Conservation (phyloP, 129 eudicot species). For the Helianthus tuberosus region DNA sequence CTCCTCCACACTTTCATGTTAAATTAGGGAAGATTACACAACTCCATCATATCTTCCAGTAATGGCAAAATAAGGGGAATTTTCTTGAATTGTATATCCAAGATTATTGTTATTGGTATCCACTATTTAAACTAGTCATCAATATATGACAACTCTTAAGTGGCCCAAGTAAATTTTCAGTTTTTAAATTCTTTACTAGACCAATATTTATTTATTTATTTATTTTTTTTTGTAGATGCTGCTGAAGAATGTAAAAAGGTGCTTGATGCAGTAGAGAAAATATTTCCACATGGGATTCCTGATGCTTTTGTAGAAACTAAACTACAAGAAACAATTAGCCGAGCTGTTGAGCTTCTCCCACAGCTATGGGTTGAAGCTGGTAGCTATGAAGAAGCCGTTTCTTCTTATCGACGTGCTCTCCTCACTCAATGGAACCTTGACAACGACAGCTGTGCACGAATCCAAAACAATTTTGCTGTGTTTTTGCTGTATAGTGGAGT, state of each 20-base stretch:
- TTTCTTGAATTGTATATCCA: no score
- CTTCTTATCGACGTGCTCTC: conserved; percentile 83
- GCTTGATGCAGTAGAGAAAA: conserved; percentile 93
- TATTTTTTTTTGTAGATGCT: conserved; percentile 57
- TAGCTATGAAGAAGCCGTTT: conserved; percentile 61
- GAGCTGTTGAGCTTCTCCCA: conserved; percentile 88
- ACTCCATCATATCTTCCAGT: no score
- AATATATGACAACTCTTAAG: no score
- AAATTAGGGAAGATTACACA: no score
- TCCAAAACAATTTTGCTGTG: conserved; percentile 78
- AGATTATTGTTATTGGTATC: no score
- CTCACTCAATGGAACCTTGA: conserved; percentile 94
- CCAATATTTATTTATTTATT: no score
- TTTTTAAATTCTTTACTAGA: no score
- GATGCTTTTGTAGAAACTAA: conserved; percentile 64
- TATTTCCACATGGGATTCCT: conserved; percentile 78
- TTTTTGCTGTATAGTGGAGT: conserved; percentile 84
- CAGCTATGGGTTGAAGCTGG: conserved; percentile 81
- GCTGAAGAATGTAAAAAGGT: conserved; percentile 83
- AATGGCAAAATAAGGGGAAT: no score
- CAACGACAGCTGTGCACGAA: conserved; percentile 80
- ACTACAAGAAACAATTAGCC: conserved; percentile 89
- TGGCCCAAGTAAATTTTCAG: no score
- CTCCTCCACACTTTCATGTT: no score
- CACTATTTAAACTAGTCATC: no score